Conservation (phyloP, 176 grass and related monocot genomes). For the Ampelocalamus luodianensis region DNA sequence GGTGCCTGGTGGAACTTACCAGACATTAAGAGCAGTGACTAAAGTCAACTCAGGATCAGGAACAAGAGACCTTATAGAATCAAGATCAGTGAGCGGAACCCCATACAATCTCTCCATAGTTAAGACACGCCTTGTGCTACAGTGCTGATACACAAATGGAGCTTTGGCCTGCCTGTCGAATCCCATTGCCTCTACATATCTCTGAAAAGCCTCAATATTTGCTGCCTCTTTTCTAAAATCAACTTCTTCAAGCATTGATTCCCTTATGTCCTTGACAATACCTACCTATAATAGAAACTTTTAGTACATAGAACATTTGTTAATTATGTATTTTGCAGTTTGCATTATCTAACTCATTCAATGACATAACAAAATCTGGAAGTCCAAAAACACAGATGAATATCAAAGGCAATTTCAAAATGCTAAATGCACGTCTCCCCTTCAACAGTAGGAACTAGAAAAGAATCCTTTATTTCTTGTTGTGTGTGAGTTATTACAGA, state of each 20-base stretch:
- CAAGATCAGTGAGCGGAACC: constrained; percentile 94
- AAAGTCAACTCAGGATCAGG: constrained; percentile 88
- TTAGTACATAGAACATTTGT: constrained; percentile 5
- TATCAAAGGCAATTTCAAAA: constrained; percentile 7
- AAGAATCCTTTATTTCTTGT: neutral
- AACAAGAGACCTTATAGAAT: constrained; percentile 90
- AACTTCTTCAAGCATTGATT: constrained; percentile 99
- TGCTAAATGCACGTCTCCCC: neutral
- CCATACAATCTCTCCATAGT: constrained; percentile 99
- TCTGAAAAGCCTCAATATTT: constrained; percentile 84
- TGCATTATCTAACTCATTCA: neutral
- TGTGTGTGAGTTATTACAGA: neutral
- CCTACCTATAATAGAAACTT: constrained; percentile 62
- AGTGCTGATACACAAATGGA: constrained; percentile 82
- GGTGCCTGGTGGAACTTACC: constrained; percentile 50
- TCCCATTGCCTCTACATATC: constrained; percentile 84
- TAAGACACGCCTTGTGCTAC: constrained; percentile 79
- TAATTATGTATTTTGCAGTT: neutral
- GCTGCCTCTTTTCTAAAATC: constrained; percentile 95
- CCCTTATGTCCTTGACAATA: constrained; percentile 90
- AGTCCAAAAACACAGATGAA: neutral
- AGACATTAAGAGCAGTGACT: constrained; percentile 95
- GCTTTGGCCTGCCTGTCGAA: constrained; percentile 89
- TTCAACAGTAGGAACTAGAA: neutral
- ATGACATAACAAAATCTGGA: constrained; percentile 3